A percentile compares a stretch with the other conserved stretches of the same genome.
Conservation (phyloP, 345 rosid species). For the Jatropha curcas region DNA sequence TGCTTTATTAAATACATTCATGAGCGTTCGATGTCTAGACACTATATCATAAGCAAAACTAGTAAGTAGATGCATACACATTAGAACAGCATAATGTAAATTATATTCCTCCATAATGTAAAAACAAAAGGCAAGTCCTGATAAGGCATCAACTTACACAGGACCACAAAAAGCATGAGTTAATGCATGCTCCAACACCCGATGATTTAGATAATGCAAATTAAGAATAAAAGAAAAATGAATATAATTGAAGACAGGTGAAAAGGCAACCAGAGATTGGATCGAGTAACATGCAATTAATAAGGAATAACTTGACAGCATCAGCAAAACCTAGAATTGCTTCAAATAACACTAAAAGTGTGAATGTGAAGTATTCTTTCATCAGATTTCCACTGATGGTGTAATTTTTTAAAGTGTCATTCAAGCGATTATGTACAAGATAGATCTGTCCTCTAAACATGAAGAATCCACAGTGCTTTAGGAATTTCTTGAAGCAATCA, state of each 20-base stretch:
- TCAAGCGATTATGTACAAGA: not conserved
- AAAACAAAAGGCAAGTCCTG: slow-evolving; percentile 16
- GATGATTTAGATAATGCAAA: not conserved
- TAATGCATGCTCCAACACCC: not conserved
- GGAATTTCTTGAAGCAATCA: not conserved
- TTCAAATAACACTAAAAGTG: no score
- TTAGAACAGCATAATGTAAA: slow-evolving; percentile 2
- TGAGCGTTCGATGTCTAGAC: slow-evolving; percentile 91
- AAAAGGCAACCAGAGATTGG: not conserved
- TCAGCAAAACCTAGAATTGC: not conserved
- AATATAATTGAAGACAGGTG: not conserved
- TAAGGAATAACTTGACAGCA: not conserved
- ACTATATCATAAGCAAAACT: slow-evolving; percentile 37
- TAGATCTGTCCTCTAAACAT: not conserved
- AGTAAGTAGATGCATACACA: slow-evolving; percentile 1
- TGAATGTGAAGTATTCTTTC: not conserved
- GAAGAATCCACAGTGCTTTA: not conserved
- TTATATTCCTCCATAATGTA: not conserved
- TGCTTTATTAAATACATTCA: slow-evolving; percentile 86
- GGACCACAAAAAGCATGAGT: not conserved
- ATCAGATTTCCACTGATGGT: not conserved
- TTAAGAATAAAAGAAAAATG: not conserved
- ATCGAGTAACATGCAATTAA: not conserved
- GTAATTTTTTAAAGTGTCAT: not conserved
- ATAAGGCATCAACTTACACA: not conserved